phyloP scores from a whole-genome alignment of 2,329 filamentous ascomycete species.

The Epicoccum sorghinum region DNA sequence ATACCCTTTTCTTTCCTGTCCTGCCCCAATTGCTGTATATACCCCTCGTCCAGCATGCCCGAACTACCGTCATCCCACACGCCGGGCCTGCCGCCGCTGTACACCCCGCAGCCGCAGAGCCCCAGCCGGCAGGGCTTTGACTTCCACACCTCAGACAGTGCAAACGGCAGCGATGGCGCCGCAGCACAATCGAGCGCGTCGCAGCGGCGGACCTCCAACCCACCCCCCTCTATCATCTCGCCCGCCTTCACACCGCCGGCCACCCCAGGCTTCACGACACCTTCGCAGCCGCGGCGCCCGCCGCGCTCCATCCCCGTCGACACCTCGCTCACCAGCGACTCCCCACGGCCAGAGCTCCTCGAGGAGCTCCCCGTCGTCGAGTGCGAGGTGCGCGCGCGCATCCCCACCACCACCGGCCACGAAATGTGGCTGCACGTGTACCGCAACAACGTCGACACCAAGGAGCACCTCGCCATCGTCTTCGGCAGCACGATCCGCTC shows the following conservation, averaged over 20 bases:
- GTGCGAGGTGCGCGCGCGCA: slow-evolving; percentile 91
- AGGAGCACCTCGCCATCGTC: slow-evolving; percentile 96
- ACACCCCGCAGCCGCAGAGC: slow-evolving; percentile 59
- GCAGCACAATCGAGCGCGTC: background rate
- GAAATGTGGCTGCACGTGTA: slow-evolving; percentile 99
- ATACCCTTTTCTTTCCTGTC: slow-evolving; percentile 10
- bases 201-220: slow-evolving; percentile 15
- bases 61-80: slow-evolving; percentile 63
- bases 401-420: slow-evolving; percentile 87
- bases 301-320: slow-evolving; percentile 53
- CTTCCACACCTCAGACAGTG: slow-evolving; percentile 23
- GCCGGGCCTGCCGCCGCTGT: slow-evolving; percentile 57
- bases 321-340: slow-evolving; percentile 36
- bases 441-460: slow-evolving; percentile 88
- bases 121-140: slow-evolving; percentile 49
- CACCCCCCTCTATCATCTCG: slow-evolving; percentile 53
- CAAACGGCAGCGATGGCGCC: background rate
- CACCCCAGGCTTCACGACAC: slow-evolving; percentile 42
- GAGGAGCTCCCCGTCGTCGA: slow-evolving; percentile 81
- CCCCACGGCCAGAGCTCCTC: slow-evolving; percentile 73
- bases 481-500: slow-evolving; percentile 85
- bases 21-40: slow-evolving; percentile 12
- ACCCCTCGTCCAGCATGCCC: slow-evolving; percentile 50
- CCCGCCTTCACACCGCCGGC: slow-evolving; percentile 53
- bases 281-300: slow-evolving; percentile 40